Evolutionary conservation across 257 asterid genomes (phyloP).

Genomic region (Lycium ferocissimum): DNA sequence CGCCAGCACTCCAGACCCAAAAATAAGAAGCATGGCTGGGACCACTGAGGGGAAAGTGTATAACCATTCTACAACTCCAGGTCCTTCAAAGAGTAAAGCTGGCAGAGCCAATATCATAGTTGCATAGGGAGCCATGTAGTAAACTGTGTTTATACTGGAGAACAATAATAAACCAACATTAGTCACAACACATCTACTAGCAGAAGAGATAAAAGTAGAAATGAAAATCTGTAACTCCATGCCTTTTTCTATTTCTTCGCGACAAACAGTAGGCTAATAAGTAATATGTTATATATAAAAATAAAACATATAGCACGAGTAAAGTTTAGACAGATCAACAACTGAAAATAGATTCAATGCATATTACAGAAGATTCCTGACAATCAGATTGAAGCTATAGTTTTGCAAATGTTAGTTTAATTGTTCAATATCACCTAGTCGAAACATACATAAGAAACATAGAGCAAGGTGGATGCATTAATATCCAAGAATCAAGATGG

Average conservation of each 20-base stretch:
- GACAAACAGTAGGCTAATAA: background rate
- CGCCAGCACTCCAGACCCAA: constrained; percentile 78
- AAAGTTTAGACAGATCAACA: background rate
- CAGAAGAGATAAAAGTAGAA: background rate
- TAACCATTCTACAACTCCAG: constrained; percentile 68
- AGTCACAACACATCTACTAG: background rate
- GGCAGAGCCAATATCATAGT: constrained; percentile 79
- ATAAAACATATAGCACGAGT: background rate
- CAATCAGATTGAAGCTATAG: background rate
- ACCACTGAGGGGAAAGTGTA: constrained; percentile 54
- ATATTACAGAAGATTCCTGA: background rate
- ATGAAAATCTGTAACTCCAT: background rate
- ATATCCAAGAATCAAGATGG: background rate
- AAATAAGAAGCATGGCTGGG: constrained; percentile 63
- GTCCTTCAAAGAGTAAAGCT: constrained; percentile 70
- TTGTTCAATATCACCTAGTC: background rate
- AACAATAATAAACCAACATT: background rate
- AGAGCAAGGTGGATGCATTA: background rate
- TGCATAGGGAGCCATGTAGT: constrained; percentile 86
- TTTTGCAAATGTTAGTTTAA: background rate
- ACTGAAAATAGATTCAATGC: background rate
- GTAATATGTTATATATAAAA: background rate
- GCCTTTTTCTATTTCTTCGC: background rate
- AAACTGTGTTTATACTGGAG: constrained; percentile 81
- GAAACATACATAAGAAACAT: background rate